These are phyloP conservation scores for Trametes cingulata DNA, from an alignment of 768 basidiomycete genomes.

Conservation along the genomic window DNA sequence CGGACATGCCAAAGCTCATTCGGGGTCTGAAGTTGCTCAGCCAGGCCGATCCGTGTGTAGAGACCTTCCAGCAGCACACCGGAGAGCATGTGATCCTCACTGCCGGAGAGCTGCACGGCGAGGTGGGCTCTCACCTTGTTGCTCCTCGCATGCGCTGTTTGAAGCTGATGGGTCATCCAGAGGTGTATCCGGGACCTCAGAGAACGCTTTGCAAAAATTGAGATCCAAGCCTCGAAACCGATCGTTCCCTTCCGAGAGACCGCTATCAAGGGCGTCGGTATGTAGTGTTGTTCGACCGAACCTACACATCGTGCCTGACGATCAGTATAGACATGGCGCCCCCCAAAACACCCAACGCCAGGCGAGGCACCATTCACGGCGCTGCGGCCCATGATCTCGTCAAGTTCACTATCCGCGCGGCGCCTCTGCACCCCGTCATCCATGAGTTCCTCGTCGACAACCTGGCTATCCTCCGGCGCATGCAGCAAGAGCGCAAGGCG, in stretches of 20 bases:
- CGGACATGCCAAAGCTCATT: conserved; percentile 88
- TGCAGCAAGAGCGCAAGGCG: conserved; percentile 47
- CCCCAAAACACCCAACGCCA: conserved; percentile 67
- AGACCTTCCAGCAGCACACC: conserved; percentile 95
- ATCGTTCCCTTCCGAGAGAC: conserved; percentile 99
- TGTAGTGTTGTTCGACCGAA: conserved; percentile 1
- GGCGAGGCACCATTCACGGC: conserved; percentile 78
- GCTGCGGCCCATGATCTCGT: conserved; percentile 69
- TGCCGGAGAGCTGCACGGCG: conserved; percentile 94
- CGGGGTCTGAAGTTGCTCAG: conserved; percentile 85
- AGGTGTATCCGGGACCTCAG: conserved; percentile 95
- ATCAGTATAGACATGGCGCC: conserved; percentile 76
- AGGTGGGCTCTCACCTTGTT: conserved; percentile 51
- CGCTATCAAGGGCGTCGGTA: conserved; percentile 77
- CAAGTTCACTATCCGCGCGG: conserved; percentile 80
- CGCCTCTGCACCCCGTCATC: conserved; percentile 72
- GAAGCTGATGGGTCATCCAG: conserved; percentile 40
- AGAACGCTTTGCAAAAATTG: conserved; percentile 91
- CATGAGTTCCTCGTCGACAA: conserved; percentile 80
- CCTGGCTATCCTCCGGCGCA: conserved; percentile 56
- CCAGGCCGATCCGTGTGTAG: conserved; percentile 96
- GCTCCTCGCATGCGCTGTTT: background rate
- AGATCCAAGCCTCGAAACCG: conserved; percentile 91
- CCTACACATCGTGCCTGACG: conserved; percentile 4
- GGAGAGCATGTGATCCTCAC: conserved; percentile 97